Evolutionary conservation across 2,329 filamentous ascomycete genomes (phyloP), one percentile per base, ranked within the genome.

Genomic region (Penicillium corylophilum): DNA sequence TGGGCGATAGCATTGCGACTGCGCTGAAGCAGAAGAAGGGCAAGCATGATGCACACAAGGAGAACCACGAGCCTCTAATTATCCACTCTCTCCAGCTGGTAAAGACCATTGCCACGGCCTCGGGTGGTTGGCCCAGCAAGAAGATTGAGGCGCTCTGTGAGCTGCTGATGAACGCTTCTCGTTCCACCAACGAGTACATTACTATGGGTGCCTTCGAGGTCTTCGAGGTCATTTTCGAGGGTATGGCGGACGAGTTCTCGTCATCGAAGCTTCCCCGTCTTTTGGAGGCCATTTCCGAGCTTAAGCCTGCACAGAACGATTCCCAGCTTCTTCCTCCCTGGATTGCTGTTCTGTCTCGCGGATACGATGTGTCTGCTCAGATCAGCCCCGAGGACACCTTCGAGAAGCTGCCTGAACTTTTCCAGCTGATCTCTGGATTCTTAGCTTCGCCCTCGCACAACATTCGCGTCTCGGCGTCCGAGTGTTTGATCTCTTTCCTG

Each of bases 131-230:
- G 94, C 94, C 94, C 1, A 96, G 88, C 76, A 90, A 88, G 77
- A 96, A 95, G 75, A 95, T 96, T 48, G 94, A 99, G 74, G 80
- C 87, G 2, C 77, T 99, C 29, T 96, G 92, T 71, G 92, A 97
- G 71, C 77, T 96, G 48, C 77, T 99, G 51, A 83, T 99, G 61
- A 85, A 86, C 60, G 95, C 97, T 55, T 93, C 93, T 26, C 87
- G 87, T 66, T 92, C 89, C 8, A 94, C 85, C 71, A 96, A 95
- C 70, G 92, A 97, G 69, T 95, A 93, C 71, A 86, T 99, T 78
- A 95, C 92, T 28, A 95, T 97, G 87, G 88, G 90, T 10, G 89
- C 92, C 0, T 96, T 99, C 64, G 93, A 96, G 60, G 93, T 97
- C 4, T 99, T 99, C 64, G 94, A 99, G 71, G 88, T 95, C 70